Base-by-base conservation (phyloP, 2,329 filamentous ascomycete species). In the Colletotrichum sp. region DNA sequence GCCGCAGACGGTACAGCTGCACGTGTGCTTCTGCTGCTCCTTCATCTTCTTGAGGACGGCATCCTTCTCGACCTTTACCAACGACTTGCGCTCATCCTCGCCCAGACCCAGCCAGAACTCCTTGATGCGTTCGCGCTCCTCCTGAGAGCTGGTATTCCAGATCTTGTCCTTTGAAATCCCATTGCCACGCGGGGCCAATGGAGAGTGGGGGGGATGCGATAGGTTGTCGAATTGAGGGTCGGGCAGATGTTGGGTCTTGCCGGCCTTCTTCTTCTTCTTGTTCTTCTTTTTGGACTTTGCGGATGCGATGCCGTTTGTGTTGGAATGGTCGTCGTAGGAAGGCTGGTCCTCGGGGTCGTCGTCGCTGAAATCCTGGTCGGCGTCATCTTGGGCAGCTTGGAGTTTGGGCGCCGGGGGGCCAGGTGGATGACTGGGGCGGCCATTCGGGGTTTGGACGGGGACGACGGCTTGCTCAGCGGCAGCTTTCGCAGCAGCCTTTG, bases 11-110 rank as follows among this genome's bases (percentile, higher is more conserved):
- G 96, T 98, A 86, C 97, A 99, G 84, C 96, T 98, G 88, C 97
- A 99, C 4, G 96, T 99, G 84, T 99, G 96, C 86, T 99, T 99
- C 85, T 99, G 97, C 85, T 99, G 97, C 85, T 99, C 97, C 89
- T 99, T 99, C 97, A 99, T 99, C 89, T 99, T 99, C 83, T 95
- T 96, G 72, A 99, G 88, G 1, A 99, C 97, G 9, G 97, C 96
- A 85, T 99, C 96, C 87, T 99, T 99, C 86, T 99, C 97, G 34
- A 99, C 96, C 86, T 98, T 98, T 82, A 99, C 96, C 63, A 99
- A 89, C 18, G 95, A 97, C 84, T 98, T 97, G 80, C 97, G 95
- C 84, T 99, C 96, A 49, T 98, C 95, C 84, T 99, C 97, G 79
- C 95, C 95, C 59, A 99, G 87, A 18, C 96, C 96, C 69, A 99